Conservation (phyloP, 441 rosid species). For the Sinapis alba region DNA sequence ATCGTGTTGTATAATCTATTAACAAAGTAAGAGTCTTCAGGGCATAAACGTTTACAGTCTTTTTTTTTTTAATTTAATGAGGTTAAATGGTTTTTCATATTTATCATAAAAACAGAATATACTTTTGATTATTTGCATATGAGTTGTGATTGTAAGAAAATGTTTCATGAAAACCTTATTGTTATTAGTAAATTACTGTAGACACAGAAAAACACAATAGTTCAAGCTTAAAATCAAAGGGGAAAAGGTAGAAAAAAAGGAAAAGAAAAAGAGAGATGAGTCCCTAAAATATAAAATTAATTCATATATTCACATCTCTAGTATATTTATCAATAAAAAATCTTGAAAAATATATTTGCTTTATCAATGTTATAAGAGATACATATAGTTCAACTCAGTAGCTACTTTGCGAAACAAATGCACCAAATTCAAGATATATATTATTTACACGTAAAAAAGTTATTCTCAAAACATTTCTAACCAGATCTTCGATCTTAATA, state of each 20-base stretch:
- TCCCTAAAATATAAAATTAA: neutral
- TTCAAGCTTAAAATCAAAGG: neutral
- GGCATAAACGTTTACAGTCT: neutral
- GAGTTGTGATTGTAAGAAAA: neutral
- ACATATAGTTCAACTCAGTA: slow-evolving; percentile 10
- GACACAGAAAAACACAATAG: neutral
- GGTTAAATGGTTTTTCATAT: neutral
- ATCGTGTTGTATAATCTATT: neutral
- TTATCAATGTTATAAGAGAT: neutral
- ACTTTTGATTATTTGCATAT: neutral
- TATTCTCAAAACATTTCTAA: neutral
- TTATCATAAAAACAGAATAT: neutral
- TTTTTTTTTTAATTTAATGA: neutral
- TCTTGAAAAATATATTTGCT: neutral
- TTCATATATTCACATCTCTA: neutral
- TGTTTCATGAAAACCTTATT: neutral
- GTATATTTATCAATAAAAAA: slow-evolving; percentile 1
- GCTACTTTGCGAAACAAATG: slow-evolving; percentile 11
- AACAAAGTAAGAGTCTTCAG: neutral
- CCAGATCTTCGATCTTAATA: slow-evolving; percentile 3
- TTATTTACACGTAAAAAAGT: neutral
- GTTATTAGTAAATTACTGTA: neutral
- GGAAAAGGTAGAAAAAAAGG: neutral
- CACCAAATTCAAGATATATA: slow-evolving; percentile 1
- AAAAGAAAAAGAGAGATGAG: too few species aligned